A percentile compares a stretch with the other conserved stretches of the same genome.
phyloP scores from a whole-genome alignment of 805 yeast species.

The Candida krabiensis region DNA sequence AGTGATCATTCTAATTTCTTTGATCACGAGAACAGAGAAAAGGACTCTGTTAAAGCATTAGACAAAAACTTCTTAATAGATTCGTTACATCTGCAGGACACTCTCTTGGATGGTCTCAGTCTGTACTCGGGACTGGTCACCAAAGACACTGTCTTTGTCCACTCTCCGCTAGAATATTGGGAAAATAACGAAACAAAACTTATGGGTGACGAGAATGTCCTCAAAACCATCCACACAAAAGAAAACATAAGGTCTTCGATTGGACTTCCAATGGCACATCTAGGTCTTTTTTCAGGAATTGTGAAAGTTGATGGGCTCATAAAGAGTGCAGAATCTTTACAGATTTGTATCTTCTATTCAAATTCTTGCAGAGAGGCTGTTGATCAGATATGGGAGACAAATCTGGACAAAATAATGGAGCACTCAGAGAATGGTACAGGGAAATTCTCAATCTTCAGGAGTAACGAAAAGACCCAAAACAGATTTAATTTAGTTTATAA shows the following conservation, averaged over 20 bases:
- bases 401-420: conserved; percentile 25
- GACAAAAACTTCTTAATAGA: conserved; percentile 37
- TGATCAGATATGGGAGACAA: conserved; percentile 32
- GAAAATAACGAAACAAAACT: conserved; percentile 31
- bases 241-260: conserved; percentile 19
- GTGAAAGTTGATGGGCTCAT: conserved; percentile 44
- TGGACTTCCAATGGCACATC: conserved; percentile 26
- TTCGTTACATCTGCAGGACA: conserved; percentile 35
- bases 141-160: conserved; percentile 22
- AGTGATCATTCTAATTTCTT: conserved; percentile 15
- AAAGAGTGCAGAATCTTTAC: conserved; percentile 39
- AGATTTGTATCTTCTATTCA: conserved; percentile 35
- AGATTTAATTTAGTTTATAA: conserved; percentile 17
- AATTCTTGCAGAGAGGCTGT: conserved; percentile 10
- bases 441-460: conserved; percentile 2
- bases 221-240: conserved; percentile 40
- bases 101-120: conserved; percentile 27
- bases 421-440: neutral
- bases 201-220: conserved; percentile 32
- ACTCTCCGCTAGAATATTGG: conserved; percentile 48
- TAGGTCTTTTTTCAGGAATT: conserved; percentile 38
- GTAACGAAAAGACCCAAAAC: conserved; percentile 6
- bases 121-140: conserved; percentile 6
- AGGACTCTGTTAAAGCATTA: conserved; percentile 28
- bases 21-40: conserved; percentile 1